Evolutionary conservation across 164 flowering plant species (phyloP).

Genomic region (Stephania yunnanensis): DNA sequence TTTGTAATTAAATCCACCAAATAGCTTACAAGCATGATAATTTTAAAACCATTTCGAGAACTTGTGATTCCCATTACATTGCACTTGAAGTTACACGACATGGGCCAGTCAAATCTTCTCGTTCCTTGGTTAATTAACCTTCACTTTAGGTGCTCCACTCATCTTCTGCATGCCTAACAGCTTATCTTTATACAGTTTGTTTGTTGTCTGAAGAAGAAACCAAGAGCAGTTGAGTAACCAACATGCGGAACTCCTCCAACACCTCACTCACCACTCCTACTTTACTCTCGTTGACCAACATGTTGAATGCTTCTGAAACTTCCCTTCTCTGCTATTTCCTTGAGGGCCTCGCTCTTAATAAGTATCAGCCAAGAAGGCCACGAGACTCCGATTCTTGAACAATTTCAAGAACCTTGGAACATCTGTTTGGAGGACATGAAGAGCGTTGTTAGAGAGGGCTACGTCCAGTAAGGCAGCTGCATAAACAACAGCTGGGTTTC

Average conservation of each 20-base stretch:
- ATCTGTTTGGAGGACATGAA: constrained; percentile 31
- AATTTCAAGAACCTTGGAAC: constrained; percentile 32
- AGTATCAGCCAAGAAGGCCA: constrained; percentile 20
- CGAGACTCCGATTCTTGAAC: constrained; percentile 26
- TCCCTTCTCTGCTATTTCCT: constrained; percentile 34
- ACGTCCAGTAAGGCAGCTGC: constrained; percentile 60
- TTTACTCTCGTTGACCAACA: constrained; percentile 39
- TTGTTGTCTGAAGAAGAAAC: constrained; percentile 26
- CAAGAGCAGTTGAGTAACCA: constrained; percentile 19
- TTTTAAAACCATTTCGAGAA: not conserved
- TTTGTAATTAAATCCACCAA: not conserved
- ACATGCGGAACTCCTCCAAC: constrained; percentile 36
- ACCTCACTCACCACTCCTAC: constrained; percentile 40
- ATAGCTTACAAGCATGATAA: not conserved
- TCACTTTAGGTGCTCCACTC: constrained; percentile 23
- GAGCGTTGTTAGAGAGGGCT: constrained; percentile 29
- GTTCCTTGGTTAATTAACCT: constrained; percentile 12
- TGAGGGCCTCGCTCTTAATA: constrained; percentile 36
- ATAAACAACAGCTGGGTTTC: constrained; percentile 46
- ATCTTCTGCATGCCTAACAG: constrained; percentile 29
- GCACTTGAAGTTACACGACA: constrained; percentile 7
- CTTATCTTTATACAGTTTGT: constrained; percentile 32
- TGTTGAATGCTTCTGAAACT: constrained; percentile 39
- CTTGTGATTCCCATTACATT: not conserved
- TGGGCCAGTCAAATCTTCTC: constrained; percentile 6